Base-by-base conservation (phyloP, 208 protist species). In the Leishmania guyanensis region DNA sequence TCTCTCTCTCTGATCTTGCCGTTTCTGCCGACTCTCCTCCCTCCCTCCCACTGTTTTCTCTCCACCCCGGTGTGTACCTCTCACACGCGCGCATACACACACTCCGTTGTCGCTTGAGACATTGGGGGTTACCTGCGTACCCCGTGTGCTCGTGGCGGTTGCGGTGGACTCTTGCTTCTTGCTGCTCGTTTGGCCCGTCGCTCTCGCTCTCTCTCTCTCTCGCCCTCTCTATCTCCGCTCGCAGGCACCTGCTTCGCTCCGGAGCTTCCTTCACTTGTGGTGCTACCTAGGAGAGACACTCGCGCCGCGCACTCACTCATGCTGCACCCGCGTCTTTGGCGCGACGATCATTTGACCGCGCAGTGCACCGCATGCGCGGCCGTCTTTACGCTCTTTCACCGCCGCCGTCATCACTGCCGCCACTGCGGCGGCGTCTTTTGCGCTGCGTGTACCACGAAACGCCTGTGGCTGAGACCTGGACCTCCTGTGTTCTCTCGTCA, bases 331-430 rank as follows among this genome's bases (percentile, higher is more conserved):
- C 50, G 64, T 6, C 46, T 78, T 1, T 92, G 89, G 89, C 43
- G 76, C n/a, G 36, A 74, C 48, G 89, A 92, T 66, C 48, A 29
- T 3, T 66, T 77, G 6, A 50, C 80, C 5, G 78, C 51, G 36
- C 72, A 65, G 20, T 92, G 89, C 58, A 53, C 53, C 29, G 33
- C 29, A 8, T 92, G 89, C 51, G 43, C 53, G 8, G 70, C 43
- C 8, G n/a, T 53, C 60, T 92, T 92, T 29, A 77, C 78, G 48
- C 79, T 86, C 36, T 64, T 87, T n/a, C 74, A 81, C 9, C 79
- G 80, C 26, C 86, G 89, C 17, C 86, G 89, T 8, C 89, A 92
- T 65, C 89, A 92, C 84, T 92, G 89, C 62, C 89, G 89, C 14
- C 86, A 88, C 69, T 92, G 89, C 78, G 89, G 89, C 33, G 50